Base-by-base conservation (phyloP, 306 rosid species). In the cucumber (Cucumis sativus) region DNA sequence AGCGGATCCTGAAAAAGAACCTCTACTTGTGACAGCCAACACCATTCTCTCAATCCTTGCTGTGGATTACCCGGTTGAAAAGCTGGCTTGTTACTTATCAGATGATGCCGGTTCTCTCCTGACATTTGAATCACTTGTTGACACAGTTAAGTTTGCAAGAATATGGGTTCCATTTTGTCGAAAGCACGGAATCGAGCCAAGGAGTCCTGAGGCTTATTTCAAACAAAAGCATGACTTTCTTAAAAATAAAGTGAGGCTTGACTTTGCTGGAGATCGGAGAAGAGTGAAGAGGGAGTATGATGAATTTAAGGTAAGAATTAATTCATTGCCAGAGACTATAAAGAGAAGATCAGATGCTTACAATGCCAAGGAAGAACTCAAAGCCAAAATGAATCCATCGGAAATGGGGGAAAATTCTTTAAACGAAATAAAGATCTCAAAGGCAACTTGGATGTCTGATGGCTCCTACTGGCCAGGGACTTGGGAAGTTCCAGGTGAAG, bases 401-500 rank as follows among this genome's bases (percentile, higher is more conserved):
- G 93, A 92, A 74, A 79, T 86, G 35, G 88, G 88, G 57, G 78
- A 85, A 12, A 76, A 51, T 81, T 74, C 81, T 43, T 85, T 89
- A 0, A 90, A 92, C 21, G 69, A 83, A 18, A 70, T 89, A 10
- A 92, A 87, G 86, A 84, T 85, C 82, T 76, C 91, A 0, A 92
- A 82, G 82, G 97, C 91, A 74, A 92, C 86, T 30, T 90, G 97
- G 97, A 92, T 92, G 97, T 92, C 92, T 7, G 97, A 92, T 84
- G 92, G 96, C 45, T 88, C 96, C 85, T 92, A 87, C 67, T 92
- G 97, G 97, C 87, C 91, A 14, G 97, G 97, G 75, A 87, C 97
- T 62, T 92, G 97, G 97, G 81, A 41, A 41, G 12, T 84, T 21
- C 88, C 96, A 12, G 87, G 85, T 28, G 93, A 92, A 79, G 41